phyloP scores from a whole-genome alignment of 257 asterid genomes.

The Voacanga thouarsii region DNA sequence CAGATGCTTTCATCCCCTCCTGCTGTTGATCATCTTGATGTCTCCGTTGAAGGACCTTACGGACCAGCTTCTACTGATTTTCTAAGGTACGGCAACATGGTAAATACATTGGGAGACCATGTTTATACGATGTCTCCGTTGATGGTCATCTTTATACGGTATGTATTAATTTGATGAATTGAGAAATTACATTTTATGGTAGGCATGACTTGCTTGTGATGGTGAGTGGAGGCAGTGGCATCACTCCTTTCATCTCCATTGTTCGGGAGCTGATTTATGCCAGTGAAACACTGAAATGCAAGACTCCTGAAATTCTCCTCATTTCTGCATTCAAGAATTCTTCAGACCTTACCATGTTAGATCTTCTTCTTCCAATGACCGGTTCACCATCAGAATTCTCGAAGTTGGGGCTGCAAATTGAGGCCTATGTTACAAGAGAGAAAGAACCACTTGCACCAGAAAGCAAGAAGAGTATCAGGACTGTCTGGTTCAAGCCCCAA shows the following conservation, averaged over 20 bases:
- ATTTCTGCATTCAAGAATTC: constrained; percentile 70
- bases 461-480: constrained; percentile 26
- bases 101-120: too few species aligned
- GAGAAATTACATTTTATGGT: not conserved
- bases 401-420: constrained; percentile 41
- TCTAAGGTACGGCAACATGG: constrained; percentile 36
- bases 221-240: constrained; percentile 95
- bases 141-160: too few species aligned
- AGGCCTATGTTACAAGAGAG: constrained; percentile 74
- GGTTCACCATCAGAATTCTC: constrained; percentile 41
- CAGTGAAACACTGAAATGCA: constrained; percentile 35
- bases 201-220: constrained; percentile 74
- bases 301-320: constrained; percentile 56
- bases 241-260: constrained; percentile 86
- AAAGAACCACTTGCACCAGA: constrained; percentile 19
- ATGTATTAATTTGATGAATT: not conserved
- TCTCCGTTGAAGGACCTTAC: constrained; percentile 82
- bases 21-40: constrained; percentile 48
- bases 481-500: constrained; percentile 59
- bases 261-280: constrained; percentile 58
- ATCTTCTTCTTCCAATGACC: constrained; percentile 59
- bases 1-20: constrained; percentile 59
- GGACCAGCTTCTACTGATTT: constrained; percentile 75
- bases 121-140: too few species aligned
- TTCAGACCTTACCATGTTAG: constrained; percentile 56